Percentiles rank a stretch among this genome's conserved stretches.
Conservation (phyloP, 768 basidiomycete genomes). For the Paxillus involutus region DNA sequence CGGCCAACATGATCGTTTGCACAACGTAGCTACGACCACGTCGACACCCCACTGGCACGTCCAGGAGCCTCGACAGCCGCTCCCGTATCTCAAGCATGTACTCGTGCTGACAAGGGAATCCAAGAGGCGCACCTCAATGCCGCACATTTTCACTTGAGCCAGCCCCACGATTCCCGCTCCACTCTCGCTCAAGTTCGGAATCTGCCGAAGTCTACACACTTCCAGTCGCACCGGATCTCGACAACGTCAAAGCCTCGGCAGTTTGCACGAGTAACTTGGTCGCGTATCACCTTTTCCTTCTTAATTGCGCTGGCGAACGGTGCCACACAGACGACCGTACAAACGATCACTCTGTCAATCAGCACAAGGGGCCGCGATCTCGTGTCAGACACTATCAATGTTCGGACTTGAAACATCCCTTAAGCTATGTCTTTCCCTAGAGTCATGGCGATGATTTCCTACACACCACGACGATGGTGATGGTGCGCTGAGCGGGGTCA, state of each 20-base stretch:
- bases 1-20: too few relatives aligned
- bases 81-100: too few relatives aligned
- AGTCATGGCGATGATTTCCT: conserved; percentile 26
- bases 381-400: conserved; percentile 34
- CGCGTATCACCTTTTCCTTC: conserved; percentile 46
- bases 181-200: too few relatives aligned
- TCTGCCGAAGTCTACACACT: too few relatives aligned
- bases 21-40: too few relatives aligned
- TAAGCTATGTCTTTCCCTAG: conserved; percentile 22
- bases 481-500: conserved; percentile 20
- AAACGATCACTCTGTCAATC: conserved; percentile 37
- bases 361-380: conserved; percentile 35
- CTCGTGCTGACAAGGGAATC: too few relatives aligned
- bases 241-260: conserved; percentile 12
- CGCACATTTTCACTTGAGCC: too few relatives aligned
- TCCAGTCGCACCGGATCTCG: too few relatives aligned
- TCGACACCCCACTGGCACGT: too few relatives aligned
- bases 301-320: conserved; percentile 44
- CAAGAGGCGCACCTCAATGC: too few relatives aligned
- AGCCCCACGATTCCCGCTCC: too few relatives aligned
- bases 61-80: too few relatives aligned
- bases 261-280: conserved; percentile 50
- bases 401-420: conserved; percentile 25
- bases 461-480: conserved; percentile 13
- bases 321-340: conserved; percentile 40